Evolutionary conservation across 352 stramenopile genomes (phyloP), one percentile per base, ranked within the genome.

Genomic region (Pythium brassicae): DNA sequence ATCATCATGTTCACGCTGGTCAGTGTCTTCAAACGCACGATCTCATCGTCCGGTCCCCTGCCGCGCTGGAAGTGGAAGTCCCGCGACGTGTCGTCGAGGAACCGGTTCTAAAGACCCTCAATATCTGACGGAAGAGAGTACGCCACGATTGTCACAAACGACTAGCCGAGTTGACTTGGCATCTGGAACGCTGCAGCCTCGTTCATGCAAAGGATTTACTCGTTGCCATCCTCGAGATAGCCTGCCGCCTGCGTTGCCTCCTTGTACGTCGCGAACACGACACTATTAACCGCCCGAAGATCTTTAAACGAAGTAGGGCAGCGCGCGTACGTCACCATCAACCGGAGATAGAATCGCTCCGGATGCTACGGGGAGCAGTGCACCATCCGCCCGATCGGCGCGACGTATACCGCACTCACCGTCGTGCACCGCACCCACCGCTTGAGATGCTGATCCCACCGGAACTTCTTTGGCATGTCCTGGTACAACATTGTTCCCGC

Each of bases 81-180:
- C 17, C 55, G 9, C 0, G 53, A 71, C 4, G 71, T 49, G 0
- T 57, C 54, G 11, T 54, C 32, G 17, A 37, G 48, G 40, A 74
- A 74, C 14, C 27, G 23, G 3, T 54, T 23, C 57, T 50, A 74
- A 19, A 80, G 20, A 1, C 10, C 54, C 4, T 39, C 20, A 0
- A 57, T 8, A 27, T 68, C 19, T 7, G 7, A 53, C 6, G 52
- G 50, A 6, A 57, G 37, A 0, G 25, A 62, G 23, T 71, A 68
- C 0, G 65, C n/a, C 39, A 75, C 55, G 4, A 75, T 62, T 0
- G 48, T 74, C 35, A 55, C 57, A 20, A 75, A 76, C 23, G 71
- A 40, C 37, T 72, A 42, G n/a, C 64, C 59, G 11, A 77, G 53
- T 25, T 72, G 65, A n/a, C n/a, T 62, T 0, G 63, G 58, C 56